These are phyloP conservation scores for Medicago arabica DNA, from an alignment of 306 rosid species.

Conservation along the genomic window DNA sequence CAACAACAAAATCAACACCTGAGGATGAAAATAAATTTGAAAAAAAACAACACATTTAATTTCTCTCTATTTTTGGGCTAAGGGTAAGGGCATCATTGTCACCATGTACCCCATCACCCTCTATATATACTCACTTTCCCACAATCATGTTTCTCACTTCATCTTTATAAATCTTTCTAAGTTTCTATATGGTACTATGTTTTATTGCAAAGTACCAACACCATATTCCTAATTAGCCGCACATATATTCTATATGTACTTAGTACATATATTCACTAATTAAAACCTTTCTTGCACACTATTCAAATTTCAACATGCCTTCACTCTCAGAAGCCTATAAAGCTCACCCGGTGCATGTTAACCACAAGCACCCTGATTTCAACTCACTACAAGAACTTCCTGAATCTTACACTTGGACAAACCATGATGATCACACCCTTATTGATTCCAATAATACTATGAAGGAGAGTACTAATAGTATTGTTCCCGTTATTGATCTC, in stretches of 20 bases:
- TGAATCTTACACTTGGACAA: slow-evolving; percentile 78
- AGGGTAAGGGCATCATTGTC: slow-evolving; percentile 58
- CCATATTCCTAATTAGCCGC: not conserved
- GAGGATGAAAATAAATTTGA: slow-evolving; percentile 2
- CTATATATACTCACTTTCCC: slow-evolving; percentile 61
- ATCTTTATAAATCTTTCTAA: slow-evolving; percentile 15
- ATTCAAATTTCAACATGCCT: slow-evolving; percentile 58
- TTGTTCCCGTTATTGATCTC: slow-evolving; percentile 73
- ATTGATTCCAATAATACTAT: no score
- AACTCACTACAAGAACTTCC: slow-evolving; percentile 71
- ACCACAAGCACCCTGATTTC: slow-evolving; percentile 71
- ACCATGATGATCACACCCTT: slow-evolving; percentile 21
- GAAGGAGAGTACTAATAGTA: not conserved
- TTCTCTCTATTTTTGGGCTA: slow-evolving; percentile 10
- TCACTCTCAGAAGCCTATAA: slow-evolving; percentile 67
- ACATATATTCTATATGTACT: not conserved
- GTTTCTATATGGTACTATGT: slow-evolving; percentile 44
- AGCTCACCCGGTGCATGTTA: slow-evolving; percentile 62
- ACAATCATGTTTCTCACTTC: slow-evolving; percentile 51
- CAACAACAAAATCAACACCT: slow-evolving; percentile 38
- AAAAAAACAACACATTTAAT: not conserved
- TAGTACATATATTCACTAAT: not conserved
- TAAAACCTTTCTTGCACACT: not conserved
- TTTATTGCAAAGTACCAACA: slow-evolving; percentile 42
- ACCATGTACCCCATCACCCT: slow-evolving; percentile 47